Percentiles rank a stretch among this genome's conserved stretches.
These are phyloP conservation scores for Pugionium dolabratum DNA, from an alignment of 345 rosid species.

Conservation along the genomic window DNA sequence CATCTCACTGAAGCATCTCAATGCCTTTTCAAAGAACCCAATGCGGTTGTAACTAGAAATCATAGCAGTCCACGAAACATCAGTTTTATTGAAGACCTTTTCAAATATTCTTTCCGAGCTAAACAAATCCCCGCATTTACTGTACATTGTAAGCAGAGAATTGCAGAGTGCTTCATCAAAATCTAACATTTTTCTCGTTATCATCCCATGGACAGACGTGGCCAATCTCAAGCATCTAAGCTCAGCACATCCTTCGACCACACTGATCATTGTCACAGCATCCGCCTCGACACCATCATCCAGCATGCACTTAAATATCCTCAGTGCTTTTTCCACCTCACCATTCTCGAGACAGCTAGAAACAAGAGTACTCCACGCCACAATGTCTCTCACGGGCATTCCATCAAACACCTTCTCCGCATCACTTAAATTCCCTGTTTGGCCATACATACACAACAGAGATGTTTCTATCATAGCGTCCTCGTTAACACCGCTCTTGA, in stretches of 20 bases:
- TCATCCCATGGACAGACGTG: conserved; percentile 53
- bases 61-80: conserved; percentile 74
- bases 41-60: conserved; percentile 64
- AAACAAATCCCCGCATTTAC: conserved; percentile 67
- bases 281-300: conserved; percentile 53
- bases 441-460: conserved; percentile 58
- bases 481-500: conserved; percentile 59
- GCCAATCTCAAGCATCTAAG: conserved; percentile 48
- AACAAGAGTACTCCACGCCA: conserved; percentile 73
- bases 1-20: conserved; percentile 58
- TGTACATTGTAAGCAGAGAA: conserved; percentile 61
- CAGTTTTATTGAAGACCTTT: conserved; percentile 28
- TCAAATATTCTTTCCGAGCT: conserved; percentile 61
- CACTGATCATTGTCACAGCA: conserved; percentile 55
- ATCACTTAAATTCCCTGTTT: conserved; percentile 47
- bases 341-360: conserved; percentile 56
- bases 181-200: conserved; percentile 43
- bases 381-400: conserved; percentile 57
- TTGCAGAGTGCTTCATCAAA: conserved; percentile 49
- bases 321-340: conserved; percentile 46
- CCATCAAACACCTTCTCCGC: conserved; percentile 63
- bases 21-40: conserved; percentile 52
- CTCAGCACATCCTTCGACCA: conserved; percentile 59
- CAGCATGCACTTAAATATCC: conserved; percentile 50
- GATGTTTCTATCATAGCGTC: conserved; percentile 71